Base-by-base conservation (phyloP, 164 flowering plant species). In the Brasenia schreberi region DNA sequence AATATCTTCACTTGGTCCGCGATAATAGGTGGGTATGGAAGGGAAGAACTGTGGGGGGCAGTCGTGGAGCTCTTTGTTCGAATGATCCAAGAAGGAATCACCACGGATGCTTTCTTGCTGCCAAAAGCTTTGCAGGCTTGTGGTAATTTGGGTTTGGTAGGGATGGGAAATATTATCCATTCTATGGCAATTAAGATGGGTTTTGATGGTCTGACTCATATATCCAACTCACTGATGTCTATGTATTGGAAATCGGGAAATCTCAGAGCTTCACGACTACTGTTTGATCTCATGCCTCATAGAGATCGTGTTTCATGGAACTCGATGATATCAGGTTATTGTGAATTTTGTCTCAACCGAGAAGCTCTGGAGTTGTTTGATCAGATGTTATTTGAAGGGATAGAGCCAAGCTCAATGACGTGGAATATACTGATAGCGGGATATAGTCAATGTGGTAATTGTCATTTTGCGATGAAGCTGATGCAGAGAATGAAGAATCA, bases 361-460 rank as follows among this genome's bases (percentile, higher is more conserved):
- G 71, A 73, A 59, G 74, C 79, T 16, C 11, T 68, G 33, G 19
- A 42, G 6, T 64, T 76, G 18, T 76, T 76, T 58, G 42, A 70
- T 49, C 49, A 42, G 27, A 76, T 76, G 79, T 66, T 49, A 69
- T 72, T 19, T 19, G 68, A 76, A 60, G 79, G 74, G 12, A 63
- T 65, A 18, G 64, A 73, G 18, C 79, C 76, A 7, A 72, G 70
- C 64, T 23, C 73, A 53, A 43, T 76, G 27, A 73, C 79, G 3
- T 76, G 76, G 76, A 76, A 76, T 61, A 76, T 68, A 59, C 61
- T 76, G 68, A 76, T 76, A 5, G 65, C 72, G 19, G 68, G 74
- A 68, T 71, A 71, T 56, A 76, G 64, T 56, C 76, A 73, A 64
- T 65, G 62, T 2, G 72, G 79, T n/a, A 71, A 70, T 2, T 73